These are phyloP conservation scores for Mrakia gelida DNA, from an alignment of 768 basidiomycete genomes.

Conservation along the genomic window DNA sequence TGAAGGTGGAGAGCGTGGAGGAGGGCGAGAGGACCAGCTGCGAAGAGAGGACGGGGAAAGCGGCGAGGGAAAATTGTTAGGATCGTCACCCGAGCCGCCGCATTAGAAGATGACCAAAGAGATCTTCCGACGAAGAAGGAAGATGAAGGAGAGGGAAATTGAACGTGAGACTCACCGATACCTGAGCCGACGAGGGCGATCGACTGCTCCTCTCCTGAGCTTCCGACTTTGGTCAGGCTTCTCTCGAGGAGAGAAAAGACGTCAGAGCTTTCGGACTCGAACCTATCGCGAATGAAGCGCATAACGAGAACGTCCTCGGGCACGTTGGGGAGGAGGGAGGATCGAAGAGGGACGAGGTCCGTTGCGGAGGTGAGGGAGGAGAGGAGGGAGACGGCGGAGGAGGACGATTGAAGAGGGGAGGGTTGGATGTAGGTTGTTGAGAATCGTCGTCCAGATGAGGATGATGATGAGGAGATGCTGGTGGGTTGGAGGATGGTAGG, in stretches of 20 bases:
- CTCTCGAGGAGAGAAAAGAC: neutral
- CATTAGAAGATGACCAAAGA: neutral
- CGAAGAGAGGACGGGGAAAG: neutral
- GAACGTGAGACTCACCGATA: neutral
- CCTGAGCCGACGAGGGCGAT: neutral
- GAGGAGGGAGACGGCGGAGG: neutral
- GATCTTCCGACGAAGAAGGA: neutral
- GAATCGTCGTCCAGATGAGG: neutral
- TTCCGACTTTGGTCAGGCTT: neutral
- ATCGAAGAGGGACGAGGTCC: constrained; percentile 9
- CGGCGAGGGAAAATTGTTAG: neutral
- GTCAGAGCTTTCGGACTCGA: neutral
- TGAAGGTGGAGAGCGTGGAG: neutral
- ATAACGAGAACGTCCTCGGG: constrained; percentile 14
- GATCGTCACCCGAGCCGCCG: too few relatives aligned
- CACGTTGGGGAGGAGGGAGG: neutral
- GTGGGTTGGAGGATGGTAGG: neutral
- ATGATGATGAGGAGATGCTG: neutral
- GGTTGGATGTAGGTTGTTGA: constrained; percentile 6
- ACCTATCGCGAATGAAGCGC: neutral
- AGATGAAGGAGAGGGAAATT: neutral
- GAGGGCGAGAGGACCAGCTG: constrained; percentile 11
- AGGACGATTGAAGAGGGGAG: neutral
- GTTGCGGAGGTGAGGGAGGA: neutral
- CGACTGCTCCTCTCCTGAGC: neutral